Base-by-base conservation (phyloP, 2,329 filamentous ascomycete genomes). In the Pyrenophora teres region DNA sequence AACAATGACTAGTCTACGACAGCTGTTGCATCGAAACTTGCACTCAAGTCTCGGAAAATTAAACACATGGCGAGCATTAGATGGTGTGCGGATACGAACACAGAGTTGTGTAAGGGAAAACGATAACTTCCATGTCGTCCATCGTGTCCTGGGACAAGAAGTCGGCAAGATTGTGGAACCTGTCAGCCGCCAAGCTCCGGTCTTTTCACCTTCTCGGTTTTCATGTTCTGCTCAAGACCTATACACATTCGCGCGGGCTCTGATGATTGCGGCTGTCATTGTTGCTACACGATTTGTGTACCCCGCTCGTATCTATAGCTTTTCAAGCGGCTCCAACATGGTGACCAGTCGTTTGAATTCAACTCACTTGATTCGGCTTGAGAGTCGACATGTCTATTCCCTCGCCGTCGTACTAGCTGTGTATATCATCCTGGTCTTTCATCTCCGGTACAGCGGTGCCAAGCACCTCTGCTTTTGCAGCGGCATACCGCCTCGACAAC, bases 201-300 rank as follows among this genome's bases (percentile, higher is more conserved):
- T 15, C 10, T 7, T 19, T 44, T 72, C 58, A 73, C 66, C 70
- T 74, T 73, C 56, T 32, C 44, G 10, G 27, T 2, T 30, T 30
- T 30, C 27, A 30, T 5, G 27, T 12, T 4, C 27, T 30, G 4
- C 27, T 30, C 10, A 30, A 13, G 1, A 9, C 27, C 9, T 31
- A 21, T 2, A 21, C 21, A 18, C 30, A 7, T 15, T 6, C 21
- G 27, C 30, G 12, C 32, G 16, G 18, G 18, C 4, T 27, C 9
- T 27, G 25, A 6, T 27, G 6, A 10, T 38, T 23, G 18, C 21
- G 23, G 13, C 35, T 9, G 27, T 44, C 25, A n/a, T 30, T 13
- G 19, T 21, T 9, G 8, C 7, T 25, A 8, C 23, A 8, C 23
- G 9, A 12, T 37, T 33, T 36, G 19, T 33, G 32, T 27, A 15